A percentile compares a stretch with the other conserved stretches of the same genome.
These are phyloP conservation scores for Umbilicaria muhlenbergii DNA, from an alignment of 495 filamentous ascomycete species.

Conservation along the genomic window DNA sequence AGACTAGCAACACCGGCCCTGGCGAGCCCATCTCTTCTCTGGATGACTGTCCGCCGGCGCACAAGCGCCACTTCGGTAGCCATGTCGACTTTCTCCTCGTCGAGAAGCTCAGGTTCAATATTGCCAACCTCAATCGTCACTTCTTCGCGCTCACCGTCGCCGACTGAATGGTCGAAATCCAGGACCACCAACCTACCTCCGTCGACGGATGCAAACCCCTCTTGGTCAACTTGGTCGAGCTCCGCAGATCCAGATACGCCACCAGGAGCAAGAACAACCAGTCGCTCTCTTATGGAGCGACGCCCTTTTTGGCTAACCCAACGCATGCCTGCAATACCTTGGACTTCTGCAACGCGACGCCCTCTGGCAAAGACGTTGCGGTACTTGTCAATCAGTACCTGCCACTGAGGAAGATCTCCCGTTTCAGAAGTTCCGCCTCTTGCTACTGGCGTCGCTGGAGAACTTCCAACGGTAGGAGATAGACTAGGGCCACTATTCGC, in stretches of 20 bases:
- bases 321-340: conserved; percentile 40
- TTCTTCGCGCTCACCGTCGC: conserved; percentile 37
- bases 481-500: conserved; percentile 8
- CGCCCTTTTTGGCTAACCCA: conserved; percentile 34
- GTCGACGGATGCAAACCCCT: conserved; percentile 62
- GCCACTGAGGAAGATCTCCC: conserved; percentile 44
- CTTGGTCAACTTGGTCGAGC: conserved; percentile 58
- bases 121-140: conserved; percentile 63
- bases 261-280: conserved; percentile 63
- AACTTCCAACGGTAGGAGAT: not conserved
- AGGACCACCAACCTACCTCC: conserved; percentile 64
- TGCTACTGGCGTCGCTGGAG: conserved; percentile 3
- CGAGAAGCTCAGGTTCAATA: conserved; percentile 47
- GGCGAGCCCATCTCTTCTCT: conserved; percentile 2
- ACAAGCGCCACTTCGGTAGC: conserved; percentile 73
- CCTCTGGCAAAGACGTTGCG: conserved; percentile 49
- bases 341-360: conserved; percentile 36
- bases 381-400: conserved; percentile 48
- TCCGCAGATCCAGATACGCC: conserved; percentile 40
- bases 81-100: conserved; percentile 61
- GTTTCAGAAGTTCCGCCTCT: conserved; percentile 13
- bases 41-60: conserved; percentile 43
- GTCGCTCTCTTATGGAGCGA: conserved; percentile 35
- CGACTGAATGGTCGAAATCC: conserved; percentile 51
- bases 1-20: conserved; percentile 9